Conservation (phyloP, 1,284 basidiomycete genomes). For the Anthracocystis setariae region DNA sequence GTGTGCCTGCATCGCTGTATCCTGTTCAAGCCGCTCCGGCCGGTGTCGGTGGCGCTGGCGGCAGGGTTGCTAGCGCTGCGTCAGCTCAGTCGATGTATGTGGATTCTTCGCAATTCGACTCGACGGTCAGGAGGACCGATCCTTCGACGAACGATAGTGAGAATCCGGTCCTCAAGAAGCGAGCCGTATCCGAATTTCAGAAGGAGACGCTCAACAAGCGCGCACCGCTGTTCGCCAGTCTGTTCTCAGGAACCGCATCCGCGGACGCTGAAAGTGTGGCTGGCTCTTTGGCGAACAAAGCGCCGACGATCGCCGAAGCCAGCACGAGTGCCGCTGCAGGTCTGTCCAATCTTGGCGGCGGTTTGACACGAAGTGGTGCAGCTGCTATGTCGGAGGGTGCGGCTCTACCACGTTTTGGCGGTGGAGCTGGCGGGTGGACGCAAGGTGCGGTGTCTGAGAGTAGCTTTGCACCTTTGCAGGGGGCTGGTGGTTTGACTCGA, state of each 20-base stretch:
- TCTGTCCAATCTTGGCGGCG: not conserved
- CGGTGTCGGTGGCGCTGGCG: not conserved
- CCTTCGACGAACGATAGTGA: not conserved
- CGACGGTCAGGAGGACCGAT: not conserved
- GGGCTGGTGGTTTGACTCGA: not conserved
- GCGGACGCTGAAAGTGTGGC: constrained; percentile 1
- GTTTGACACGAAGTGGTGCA: not conserved
- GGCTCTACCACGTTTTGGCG: not conserved
- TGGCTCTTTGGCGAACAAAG: constrained; percentile 2
- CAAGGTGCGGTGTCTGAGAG: not conserved
- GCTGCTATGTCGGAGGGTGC: not conserved
- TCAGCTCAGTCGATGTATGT: too few relatives aligned
- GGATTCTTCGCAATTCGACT: not conserved
- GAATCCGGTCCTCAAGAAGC: constrained; percentile 23
- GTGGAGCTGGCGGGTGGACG: not conserved
- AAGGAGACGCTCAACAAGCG: constrained; percentile 7
- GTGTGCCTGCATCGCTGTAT: not conserved
- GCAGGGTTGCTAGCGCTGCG: too few relatives aligned
- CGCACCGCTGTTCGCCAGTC: not conserved
- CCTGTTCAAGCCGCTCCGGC: not conserved
- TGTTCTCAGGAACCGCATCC: not conserved
- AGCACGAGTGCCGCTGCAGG: constrained; percentile 2
- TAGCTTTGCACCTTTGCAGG: not conserved
- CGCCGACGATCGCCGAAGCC: not conserved
- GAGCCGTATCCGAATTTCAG: not conserved